These are phyloP conservation scores for Candida glaebosa DNA, from an alignment of 805 yeast species.

Conservation along the genomic window DNA sequence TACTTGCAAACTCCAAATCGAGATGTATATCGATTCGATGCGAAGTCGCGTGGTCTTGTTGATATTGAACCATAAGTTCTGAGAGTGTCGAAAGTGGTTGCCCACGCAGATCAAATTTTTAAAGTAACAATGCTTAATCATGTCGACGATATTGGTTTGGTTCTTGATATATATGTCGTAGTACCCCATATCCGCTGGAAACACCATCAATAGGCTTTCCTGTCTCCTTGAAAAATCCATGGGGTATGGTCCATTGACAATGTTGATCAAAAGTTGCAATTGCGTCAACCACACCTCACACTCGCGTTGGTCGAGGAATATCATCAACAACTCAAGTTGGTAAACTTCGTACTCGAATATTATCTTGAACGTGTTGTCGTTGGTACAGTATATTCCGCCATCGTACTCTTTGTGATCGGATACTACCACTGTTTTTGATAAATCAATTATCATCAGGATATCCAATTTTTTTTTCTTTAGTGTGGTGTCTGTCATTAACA, in stretches of 20 bases:
- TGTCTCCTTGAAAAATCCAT: slow-evolving; percentile 15
- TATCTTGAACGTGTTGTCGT: slow-evolving; percentile 37
- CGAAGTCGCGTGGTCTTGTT: slow-evolving; percentile 8
- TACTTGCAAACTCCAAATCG: slow-evolving; percentile 11
- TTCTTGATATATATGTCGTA: slow-evolving; percentile 12
- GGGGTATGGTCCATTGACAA: slow-evolving; percentile 24
- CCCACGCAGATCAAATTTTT: not conserved
- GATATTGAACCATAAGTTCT: slow-evolving; percentile 6
- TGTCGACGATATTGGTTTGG: not conserved
- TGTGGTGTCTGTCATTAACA: slow-evolving; percentile 31
- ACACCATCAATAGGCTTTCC: slow-evolving; percentile 7
- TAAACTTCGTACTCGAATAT: slow-evolving; percentile 41
- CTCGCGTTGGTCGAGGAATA: slow-evolving; percentile 32
- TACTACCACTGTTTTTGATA: slow-evolving; percentile 29
- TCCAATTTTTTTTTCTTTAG: slow-evolving; percentile 20
- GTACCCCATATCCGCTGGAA: slow-evolving; percentile 17
- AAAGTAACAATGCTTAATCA: slow-evolving; percentile 14
- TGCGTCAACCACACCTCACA: slow-evolving; percentile 38
- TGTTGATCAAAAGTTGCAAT: slow-evolving; percentile 17
- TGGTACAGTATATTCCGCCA: slow-evolving; percentile 29
- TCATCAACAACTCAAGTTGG: slow-evolving; percentile 43
- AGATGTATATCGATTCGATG: slow-evolving; percentile 7
- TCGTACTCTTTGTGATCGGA: slow-evolving; percentile 17
- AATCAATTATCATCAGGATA: slow-evolving; percentile 48
- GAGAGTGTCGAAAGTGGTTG: slow-evolving; percentile 2